A percentile compares a stretch with the other conserved stretches of the same genome.
phyloP scores from a whole-genome alignment of 1,284 basidiomycete species.

The Cystobasidium sp. region DNA sequence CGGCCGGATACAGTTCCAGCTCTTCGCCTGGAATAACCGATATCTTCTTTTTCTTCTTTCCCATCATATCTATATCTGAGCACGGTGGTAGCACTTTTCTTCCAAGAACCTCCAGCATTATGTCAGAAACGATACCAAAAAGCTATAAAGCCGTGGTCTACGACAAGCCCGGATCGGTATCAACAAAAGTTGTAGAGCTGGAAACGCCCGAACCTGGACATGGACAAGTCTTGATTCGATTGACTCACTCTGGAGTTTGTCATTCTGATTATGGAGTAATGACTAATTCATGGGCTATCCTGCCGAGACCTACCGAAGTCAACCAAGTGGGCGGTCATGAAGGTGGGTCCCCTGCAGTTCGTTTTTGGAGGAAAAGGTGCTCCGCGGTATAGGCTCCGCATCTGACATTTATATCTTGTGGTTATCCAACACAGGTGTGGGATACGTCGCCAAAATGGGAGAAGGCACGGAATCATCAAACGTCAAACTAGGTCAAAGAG shows the following conservation, averaged over 20 bases:
- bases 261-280: slow-evolving; percentile 42
- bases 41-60: no score
- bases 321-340: slow-evolving; percentile 42
- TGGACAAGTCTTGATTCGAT: slow-evolving; percentile 37
- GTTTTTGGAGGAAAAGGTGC: background rate
- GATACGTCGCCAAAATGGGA: slow-evolving; percentile 38
- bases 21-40: no score
- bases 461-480: slow-evolving; percentile 26
- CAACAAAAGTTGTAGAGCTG: slow-evolving; percentile 36
- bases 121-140: slow-evolving; percentile 47
- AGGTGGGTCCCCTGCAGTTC: background rate
- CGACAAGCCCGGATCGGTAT: slow-evolving; percentile 40
- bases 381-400: background rate
- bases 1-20: no score
- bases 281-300: slow-evolving; percentile 41
- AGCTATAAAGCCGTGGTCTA: slow-evolving; percentile 38
- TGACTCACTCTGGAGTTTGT: slow-evolving; percentile 30
- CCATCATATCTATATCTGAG: no score
- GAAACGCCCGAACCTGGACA: slow-evolving; percentile 38
- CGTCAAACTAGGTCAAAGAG: slow-evolving; percentile 38
- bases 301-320: slow-evolving; percentile 24
- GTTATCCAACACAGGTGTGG: background rate
- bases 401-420: background rate
- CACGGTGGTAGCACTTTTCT: slow-evolving; percentile 18
- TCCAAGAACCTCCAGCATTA: slow-evolving; percentile 38